Base-by-base conservation (phyloP, 225 moss, liverwort and hornwort genomes). In the Ulota crispa region DNA sequence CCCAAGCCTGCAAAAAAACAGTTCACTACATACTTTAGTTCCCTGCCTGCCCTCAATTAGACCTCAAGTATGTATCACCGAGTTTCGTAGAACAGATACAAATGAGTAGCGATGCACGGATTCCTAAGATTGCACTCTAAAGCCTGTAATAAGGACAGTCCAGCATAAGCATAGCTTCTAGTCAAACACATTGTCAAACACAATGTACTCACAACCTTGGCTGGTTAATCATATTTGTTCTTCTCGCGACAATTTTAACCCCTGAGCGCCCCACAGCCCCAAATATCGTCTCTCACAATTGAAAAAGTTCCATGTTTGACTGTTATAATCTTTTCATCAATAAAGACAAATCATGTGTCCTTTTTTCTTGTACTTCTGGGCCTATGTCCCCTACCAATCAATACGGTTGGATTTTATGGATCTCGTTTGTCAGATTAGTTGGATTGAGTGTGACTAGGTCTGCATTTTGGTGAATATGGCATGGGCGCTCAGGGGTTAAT, bases 1-100 rank as follows among this genome's bases (percentile, higher is more conserved):
- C 99, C 99, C 94, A 99, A 56, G 99, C 99, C 99, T 99, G 87
- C 26, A 74, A 59, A 73, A 74, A 73, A 80, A 60, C 31, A 70
- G 59, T 42, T 70, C 79, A 50, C 42, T 3, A 5, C 52, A 68
- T 53, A 78, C 68, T 85, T 81, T 60, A 82, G 53, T 59, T 71
- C 23, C 32, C 64, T 65, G 75, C 21, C 26, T n/a, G n/a, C n/a
- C n/a, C 75, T 78, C 32, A n/a, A 52, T 20, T 59, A 50, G 24
- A 7, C 57, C 30, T 15, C 31, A 67, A 42, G 71, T 18, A 74
- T 37, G 9, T 45, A 47, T 55, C 76, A 56, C 55, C 27, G 68
- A 80, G 21, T 76, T 83, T 18, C 4, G 20, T 47, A 71, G 30
- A 64, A 23, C 24, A 43, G 34, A 63, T 52, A 65, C 8, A 53